Conservation (phyloP, 2,329 filamentous ascomycete species). For the Rhynchosporium secalis region DNA sequence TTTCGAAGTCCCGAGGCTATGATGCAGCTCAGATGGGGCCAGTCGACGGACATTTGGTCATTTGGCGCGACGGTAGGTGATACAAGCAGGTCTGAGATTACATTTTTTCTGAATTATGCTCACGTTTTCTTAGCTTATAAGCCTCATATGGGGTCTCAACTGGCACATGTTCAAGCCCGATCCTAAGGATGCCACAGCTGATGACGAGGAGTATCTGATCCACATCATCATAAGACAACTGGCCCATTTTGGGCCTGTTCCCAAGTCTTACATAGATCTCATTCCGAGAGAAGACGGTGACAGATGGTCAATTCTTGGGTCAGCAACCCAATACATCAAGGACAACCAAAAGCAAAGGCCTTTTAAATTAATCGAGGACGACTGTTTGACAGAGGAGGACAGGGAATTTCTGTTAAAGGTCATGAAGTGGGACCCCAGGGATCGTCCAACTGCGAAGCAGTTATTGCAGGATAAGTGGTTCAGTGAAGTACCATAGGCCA, state of each 20-base stretch:
- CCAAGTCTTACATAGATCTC: constrained; percentile 31
- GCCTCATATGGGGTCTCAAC: constrained; percentile 34
- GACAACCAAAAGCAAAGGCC: constrained; percentile 33
- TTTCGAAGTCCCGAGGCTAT: constrained; percentile 43
- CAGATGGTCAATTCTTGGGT: constrained; percentile 28
- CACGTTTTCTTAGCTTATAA: constrained; percentile 33
- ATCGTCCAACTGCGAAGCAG: constrained; percentile 34
- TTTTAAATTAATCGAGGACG: constrained; percentile 30
- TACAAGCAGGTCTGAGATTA: background rate
- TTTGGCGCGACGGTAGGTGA: constrained; percentile 42
- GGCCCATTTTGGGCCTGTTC: constrained; percentile 31
- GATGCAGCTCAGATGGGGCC: constrained; percentile 41
- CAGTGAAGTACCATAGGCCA: constrained; percentile 27
- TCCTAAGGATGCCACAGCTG: constrained; percentile 31
- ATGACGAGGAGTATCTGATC: constrained; percentile 32
- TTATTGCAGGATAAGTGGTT: constrained; percentile 37
- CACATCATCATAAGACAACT: constrained; percentile 33
- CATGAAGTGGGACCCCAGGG: constrained; percentile 35
- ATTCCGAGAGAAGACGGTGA: constrained; percentile 31
- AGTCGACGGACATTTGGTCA: constrained; percentile 45
- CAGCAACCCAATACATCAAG: constrained; percentile 29
- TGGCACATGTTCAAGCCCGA: constrained; percentile 36
- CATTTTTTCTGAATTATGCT: constrained; percentile 25
- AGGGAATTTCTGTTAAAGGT: constrained; percentile 31
- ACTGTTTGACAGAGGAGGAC: constrained; percentile 31